Evolutionary conservation across 1,139 yeast species (phyloP), one percentile per base, ranked within the genome.

Genomic region (Scheffersomyces stambukii): DNA sequence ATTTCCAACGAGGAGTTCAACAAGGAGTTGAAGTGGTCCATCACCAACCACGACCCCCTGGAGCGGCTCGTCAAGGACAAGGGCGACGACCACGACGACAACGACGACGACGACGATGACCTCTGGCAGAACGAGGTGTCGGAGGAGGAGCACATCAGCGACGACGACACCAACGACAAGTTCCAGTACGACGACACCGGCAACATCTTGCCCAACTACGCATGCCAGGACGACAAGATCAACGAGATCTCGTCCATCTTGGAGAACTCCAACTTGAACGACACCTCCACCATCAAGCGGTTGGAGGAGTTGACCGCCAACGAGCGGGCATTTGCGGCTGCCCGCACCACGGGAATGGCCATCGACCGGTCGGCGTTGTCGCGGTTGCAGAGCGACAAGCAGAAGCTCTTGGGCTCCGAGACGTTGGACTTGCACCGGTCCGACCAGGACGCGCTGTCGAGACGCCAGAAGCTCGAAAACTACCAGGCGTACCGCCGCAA

Each of bases 71-170:
- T 34, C 8, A 33, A 32, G 16, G 31, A 32, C 6, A 37, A 37
- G 8, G 39, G 36, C 6, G 38, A 35, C 12, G 40, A 35, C 8
- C 41, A 38, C 13, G 41, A 36, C 8, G 36, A 33, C 3, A 37
- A 33, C 8, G 45, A 31, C 13, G 38, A 36, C 13, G 48, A 41
- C 18, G 16, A 10, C 4, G 28, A 30, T 12, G 38, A 32, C 13
- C 26, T 32, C 7, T 59, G 66, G 52, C 70, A 64, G 21, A 55
- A 60, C 21, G 72, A 65, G 32, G 61, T 57, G 4, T 71, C 81
- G 44, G 86, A 79, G 35, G 84, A 78, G 43, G 84, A 78, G 43
- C 78, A 75, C 38, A 63, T 77, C n/a, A 70, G 77, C 42, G 84
- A 77, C 41, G 76, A 75, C 32, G 81, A 76, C 33, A 62, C 64